Evolutionary conservation across 1,139 yeast genomes (phyloP), one percentile per base, ranked within the genome.

Genomic region (Suhomyces bokatorum): DNA sequence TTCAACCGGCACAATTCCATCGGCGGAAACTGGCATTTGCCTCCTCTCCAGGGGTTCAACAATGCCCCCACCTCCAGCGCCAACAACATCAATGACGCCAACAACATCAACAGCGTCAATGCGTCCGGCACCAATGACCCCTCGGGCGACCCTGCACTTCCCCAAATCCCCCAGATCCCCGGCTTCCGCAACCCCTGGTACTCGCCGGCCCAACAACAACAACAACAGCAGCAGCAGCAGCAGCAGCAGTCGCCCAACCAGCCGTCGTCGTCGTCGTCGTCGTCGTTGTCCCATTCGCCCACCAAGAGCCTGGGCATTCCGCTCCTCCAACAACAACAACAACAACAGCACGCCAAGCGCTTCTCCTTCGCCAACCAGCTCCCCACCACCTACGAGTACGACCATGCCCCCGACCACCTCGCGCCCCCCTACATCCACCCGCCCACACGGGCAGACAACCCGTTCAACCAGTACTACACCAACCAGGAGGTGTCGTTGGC

Each of bases 311-410:
- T 39, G 29, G 38, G 46, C 0, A 37, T 43, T 16, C 48, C 40
- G 39, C 39, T 36, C 13, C 47, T 44, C 42, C 54, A 41, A 32
- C 47, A 44, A 32, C 46, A 43, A 10, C 54, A 41, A 32, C 47
- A 44, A 32, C 46, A 43, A 10, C 62, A 63, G 40, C 67, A 73
- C 77, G 1, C 81, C 78, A 24, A 63, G 55, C 69, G 72, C 53
- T 70, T 54, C 61, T 68, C 65, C 45, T 73, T 71, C 49, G 70
- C 77, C 13, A 73, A 70, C 53, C 76, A 72, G 47, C 62, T 78
- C 15, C 81, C 83, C 26, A 72, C 77, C 3, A 79, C 84, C 1
- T 78, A 75, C 54, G 83, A 79, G 56, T 58, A 70, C 44, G 72
- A 65, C 20, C 54, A 48, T 27, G 24, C 24, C 24, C 52, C 49